A percentile compares a stretch with the other conserved stretches of the same genome.
These are phyloP conservation scores for Globisporangium nodosum DNA, from an alignment of 352 stramenopile genomes.

Conservation along the genomic window DNA sequence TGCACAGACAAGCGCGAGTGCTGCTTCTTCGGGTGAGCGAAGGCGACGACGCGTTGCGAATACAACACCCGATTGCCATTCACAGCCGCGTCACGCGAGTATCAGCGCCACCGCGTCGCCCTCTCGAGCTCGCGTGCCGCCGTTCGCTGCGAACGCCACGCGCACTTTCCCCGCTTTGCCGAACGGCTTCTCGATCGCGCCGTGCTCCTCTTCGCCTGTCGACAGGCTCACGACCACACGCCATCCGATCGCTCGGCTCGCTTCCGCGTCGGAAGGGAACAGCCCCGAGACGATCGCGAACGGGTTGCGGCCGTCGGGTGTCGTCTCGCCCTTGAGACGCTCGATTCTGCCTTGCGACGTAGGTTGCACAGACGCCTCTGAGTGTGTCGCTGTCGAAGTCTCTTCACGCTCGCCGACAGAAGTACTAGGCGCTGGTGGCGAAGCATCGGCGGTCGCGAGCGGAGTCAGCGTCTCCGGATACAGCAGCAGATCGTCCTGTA, in stretches of 20 bases:
- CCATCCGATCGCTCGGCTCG: slow-evolving; percentile 20
- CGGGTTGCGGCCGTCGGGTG: slow-evolving; percentile 50
- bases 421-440: not conserved
- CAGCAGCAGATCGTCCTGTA: slow-evolving; percentile 37
- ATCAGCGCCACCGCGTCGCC: slow-evolving; percentile 20
- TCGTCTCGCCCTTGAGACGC: slow-evolving; percentile 66
- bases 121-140: slow-evolving; percentile 41
- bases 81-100: not conserved
- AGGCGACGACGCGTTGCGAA: not conserved
- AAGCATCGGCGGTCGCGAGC: not conserved
- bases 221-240: slow-evolving; percentile 22
- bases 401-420: not conserved
- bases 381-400: not conserved
- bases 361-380: not conserved
- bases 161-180: slow-evolving; percentile 75
- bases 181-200: slow-evolving; percentile 63
- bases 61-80: not conserved
- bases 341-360: slow-evolving; percentile 32
- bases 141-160: slow-evolving; percentile 32
- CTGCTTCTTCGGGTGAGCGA: slow-evolving; percentile 37
- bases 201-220: slow-evolving; percentile 18
- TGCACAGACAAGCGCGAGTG: slow-evolving; percentile 38
- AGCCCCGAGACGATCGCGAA: slow-evolving; percentile 54
- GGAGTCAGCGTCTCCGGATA: slow-evolving; percentile 40
- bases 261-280: slow-evolving; percentile 43